These are phyloP conservation scores for Cladosporium austrohemisphaericum DNA, from an alignment of 2,329 filamentous ascomycete species.

Conservation along the genomic window DNA sequence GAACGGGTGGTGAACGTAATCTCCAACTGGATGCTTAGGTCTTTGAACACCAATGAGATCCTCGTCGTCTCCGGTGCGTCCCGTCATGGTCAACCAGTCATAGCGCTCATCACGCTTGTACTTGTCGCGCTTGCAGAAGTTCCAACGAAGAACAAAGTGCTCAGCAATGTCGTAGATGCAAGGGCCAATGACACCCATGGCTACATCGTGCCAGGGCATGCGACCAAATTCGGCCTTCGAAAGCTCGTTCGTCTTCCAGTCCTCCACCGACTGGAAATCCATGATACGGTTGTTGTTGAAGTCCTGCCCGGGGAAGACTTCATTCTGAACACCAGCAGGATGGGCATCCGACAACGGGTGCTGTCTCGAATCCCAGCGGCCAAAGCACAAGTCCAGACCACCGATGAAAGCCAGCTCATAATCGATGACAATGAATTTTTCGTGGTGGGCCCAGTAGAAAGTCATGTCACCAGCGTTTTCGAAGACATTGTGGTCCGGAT, in stretches of 20 bases:
- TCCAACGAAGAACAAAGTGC: conserved; percentile 93
- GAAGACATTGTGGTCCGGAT: conserved; percentile 92
- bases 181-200: conserved; percentile 86
- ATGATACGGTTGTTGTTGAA: conserved; percentile 97
- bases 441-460: conserved; percentile 96
- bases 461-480: conserved; percentile 95
- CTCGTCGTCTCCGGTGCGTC: conserved; percentile 72
- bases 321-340: conserved; percentile 73
- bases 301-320: conserved; percentile 92
- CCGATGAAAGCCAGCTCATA: conserved; percentile 89
- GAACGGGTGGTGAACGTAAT: conserved; percentile 78
- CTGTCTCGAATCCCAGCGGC: conserved; percentile 84
- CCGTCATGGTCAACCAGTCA: conserved; percentile 79
- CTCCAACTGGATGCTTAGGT: conserved; percentile 82
- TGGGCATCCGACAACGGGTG: conserved; percentile 85
- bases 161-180: conserved; percentile 92
- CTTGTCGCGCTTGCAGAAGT: conserved; percentile 95
- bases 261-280: conserved; percentile 86
- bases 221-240: conserved; percentile 87
- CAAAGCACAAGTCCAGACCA: conserved; percentile 91
- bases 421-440: conserved; percentile 95
- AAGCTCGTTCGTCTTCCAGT: conserved; percentile 92
- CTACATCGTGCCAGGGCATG: conserved; percentile 98
- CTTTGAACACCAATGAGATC: conserved; percentile 84
- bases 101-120: conserved; percentile 84